A percentile compares a stretch with the other conserved stretches of the same genome.
These are phyloP conservation scores for Epicoccum sorghinum DNA, from an alignment of 2,329 filamentous ascomycete species.

Conservation along the genomic window DNA sequence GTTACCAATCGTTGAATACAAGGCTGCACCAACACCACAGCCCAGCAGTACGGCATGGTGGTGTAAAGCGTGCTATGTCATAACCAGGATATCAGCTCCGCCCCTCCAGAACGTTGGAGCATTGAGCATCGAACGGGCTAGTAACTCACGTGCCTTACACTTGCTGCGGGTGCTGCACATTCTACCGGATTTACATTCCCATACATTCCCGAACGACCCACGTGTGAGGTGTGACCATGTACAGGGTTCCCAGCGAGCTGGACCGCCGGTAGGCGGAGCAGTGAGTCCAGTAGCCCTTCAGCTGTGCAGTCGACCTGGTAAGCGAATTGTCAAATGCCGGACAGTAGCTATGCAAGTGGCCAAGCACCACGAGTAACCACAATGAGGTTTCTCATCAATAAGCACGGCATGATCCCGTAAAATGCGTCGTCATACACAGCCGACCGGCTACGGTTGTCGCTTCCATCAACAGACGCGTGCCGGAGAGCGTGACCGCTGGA, in stretches of 20 bases:
- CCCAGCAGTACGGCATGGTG: too few species aligned
- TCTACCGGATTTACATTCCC: neutral
- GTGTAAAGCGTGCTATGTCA: too few species aligned
- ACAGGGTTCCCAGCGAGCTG: conserved; percentile 15
- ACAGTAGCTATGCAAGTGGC: conserved; percentile 7
- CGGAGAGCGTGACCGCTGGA: conserved; percentile 18
- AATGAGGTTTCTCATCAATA: conserved; percentile 9
- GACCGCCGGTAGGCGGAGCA: conserved; percentile 19
- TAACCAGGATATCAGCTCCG: too few species aligned
- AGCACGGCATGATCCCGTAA: conserved; percentile 1
- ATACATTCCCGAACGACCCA: neutral
- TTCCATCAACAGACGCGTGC: conserved; percentile 10
- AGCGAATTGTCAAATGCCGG: conserved; percentile 12
- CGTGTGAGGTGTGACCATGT: conserved; percentile 5
- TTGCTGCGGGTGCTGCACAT: conserved; percentile 15
- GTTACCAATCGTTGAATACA: conserved; percentile 10
- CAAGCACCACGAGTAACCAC: too few species aligned
- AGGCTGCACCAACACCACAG: conserved; percentile 2
- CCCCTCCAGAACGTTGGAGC: too few species aligned
- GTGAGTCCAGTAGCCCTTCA: conserved; percentile 6
- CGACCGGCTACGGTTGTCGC: conserved; percentile 4
- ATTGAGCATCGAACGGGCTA: conserved; percentile 7
- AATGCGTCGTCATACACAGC: conserved; percentile 18
- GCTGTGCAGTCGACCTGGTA: conserved; percentile 10
- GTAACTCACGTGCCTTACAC: conserved; percentile 9